Percentiles rank a stretch among this genome's conserved stretches.
Evolutionary conservation across 2,329 filamentous ascomycete species (phyloP).

Genomic region (Curvularia spicifera): DNA sequence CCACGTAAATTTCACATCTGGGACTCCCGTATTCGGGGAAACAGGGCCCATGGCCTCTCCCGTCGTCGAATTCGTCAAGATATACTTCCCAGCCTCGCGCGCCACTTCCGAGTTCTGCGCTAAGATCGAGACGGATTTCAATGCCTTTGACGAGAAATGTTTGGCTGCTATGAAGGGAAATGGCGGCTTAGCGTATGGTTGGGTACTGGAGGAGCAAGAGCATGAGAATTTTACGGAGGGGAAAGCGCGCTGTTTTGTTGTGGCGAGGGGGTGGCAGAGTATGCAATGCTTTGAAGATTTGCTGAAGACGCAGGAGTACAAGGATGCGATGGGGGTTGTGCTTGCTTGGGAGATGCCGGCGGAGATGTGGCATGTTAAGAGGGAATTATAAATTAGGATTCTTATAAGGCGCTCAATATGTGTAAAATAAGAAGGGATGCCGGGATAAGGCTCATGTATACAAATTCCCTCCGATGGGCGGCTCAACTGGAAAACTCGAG

Average conservation of each 20-base stretch:
- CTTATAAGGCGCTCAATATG: no score
- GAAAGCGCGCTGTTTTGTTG: constrained; percentile 8
- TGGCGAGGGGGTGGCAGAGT: constrained; percentile 12
- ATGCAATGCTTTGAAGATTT: constrained; percentile 13
- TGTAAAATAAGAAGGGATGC: no score
- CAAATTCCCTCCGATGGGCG: constrained; percentile 16
- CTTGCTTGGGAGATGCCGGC: constrained; percentile 7
- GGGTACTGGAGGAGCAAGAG: constrained; percentile 13
- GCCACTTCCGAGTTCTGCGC: not conserved
- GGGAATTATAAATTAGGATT: not conserved
- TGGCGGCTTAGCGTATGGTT: constrained; percentile 3
- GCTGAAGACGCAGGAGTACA: constrained; percentile 1
- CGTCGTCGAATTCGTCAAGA: constrained; percentile 12
- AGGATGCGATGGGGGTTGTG: constrained; percentile 4
- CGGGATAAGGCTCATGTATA: constrained; percentile 10
- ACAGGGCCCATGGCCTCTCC: constrained; percentile 6
- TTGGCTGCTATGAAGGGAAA: not conserved
- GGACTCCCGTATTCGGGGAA: not conserved
- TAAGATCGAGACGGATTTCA: not conserved
- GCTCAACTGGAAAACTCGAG: constrained; percentile 24
- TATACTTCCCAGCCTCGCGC: not conserved
- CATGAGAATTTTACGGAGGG: constrained; percentile 5
- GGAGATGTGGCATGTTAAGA: constrained; percentile 12
- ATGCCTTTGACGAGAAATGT: constrained; percentile 1
- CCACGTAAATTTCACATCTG: not conserved